Evolutionary conservation across 208 protist species (phyloP), one percentile per base, ranked within the genome.

Genomic region (Trypanosoma grayi): DNA sequence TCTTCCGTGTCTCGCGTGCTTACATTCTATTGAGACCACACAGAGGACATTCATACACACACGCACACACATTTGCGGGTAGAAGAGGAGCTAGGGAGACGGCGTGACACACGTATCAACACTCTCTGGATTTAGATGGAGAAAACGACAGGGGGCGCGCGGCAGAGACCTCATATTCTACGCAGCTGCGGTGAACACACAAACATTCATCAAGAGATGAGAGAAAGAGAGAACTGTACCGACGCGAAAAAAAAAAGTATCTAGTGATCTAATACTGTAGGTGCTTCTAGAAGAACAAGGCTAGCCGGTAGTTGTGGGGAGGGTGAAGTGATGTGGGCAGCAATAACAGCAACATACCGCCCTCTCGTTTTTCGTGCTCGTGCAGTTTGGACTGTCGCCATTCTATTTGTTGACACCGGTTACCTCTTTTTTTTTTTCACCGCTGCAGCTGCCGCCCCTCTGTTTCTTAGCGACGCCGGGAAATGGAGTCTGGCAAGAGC

Each of bases 401-500:
- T 2, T n/a, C 11, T 14, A n/a, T 43, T 14, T 43, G n/a, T n/a
- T n/a, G n/a, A n/a, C n/a, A n/a, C n/a, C n/a, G n/a, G n/a, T 43
- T 43, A 2, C 39, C 34, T 39, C 7, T 2, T n/a, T 54, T 39
- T 54, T 56, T 43, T 43, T 28, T 43, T 36, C 13, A 34, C 44
- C 9, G 25, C 20, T 8, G 50, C 39, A 51, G 28, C 6, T 2
- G 7, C 10, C n/a, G 14, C 20, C 14, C 14, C 4, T 7, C 11
- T n/a, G 27, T n/a, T 16, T 14, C 16, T 37, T 66, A 90, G 27
- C 79, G 83, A 31, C 75, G 73, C 24, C 83, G 79, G 8, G 61
- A 73, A 68, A 93, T 93, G 28, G 83, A 71, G 37, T 60, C 73
- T 18, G 87, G 87, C 0, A 94, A 69, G 13, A 90, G 71, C 11